Base-by-base conservation (phyloP, 768 basidiomycete species). In the Suillus alpinus region DNA sequence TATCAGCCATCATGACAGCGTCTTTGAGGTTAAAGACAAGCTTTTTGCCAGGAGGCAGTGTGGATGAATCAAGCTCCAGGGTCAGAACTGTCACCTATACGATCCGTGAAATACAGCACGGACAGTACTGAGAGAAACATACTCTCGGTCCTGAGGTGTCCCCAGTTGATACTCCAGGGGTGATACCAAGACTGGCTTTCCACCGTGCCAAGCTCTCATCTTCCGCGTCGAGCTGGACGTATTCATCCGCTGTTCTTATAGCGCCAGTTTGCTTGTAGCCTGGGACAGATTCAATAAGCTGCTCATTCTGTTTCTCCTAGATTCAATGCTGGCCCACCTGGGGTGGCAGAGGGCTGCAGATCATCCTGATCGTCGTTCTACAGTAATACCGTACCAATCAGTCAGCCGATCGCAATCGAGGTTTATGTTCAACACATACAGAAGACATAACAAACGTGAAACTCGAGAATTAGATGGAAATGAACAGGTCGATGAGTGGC, bases 181-280 rank as follows among this genome's bases (percentile, higher is more conserved):
- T 81, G 62, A 98, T 86, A 57, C 96, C 96, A 31, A 98, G 82
- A 57, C 89, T 94, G 41, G 92, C 93, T 74, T 98, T 98, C 96
- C 96, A 98, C 64, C 94, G 87, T 36, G 89, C 87, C 68, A 98
- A 83, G 73, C 92, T 94, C 76, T 97, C 95, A 72, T 98, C 95
- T 63, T 91, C 81, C 34, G 89, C 87, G 76, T 97, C 95, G 47
- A 96, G 84, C 41, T 87, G 76, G 29, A 92, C 89, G 49, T 93
- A 92, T 72, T 95, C 92, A 29, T 92, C 92, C 13, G 89, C 77
- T 49, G 82, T 81, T 79, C 92, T 92, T 36, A 80, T 83, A 60
- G 81, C 86, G 9, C 37, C 34, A 39, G 78, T 71, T 40, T 83
- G 84, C 75, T 89, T 93, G 80, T 93, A 94, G 60, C 92, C 92